These are phyloP conservation scores for Penicillium psychrofluorescens DNA, from an alignment of 495 filamentous ascomycete genomes.

Conservation along the genomic window DNA sequence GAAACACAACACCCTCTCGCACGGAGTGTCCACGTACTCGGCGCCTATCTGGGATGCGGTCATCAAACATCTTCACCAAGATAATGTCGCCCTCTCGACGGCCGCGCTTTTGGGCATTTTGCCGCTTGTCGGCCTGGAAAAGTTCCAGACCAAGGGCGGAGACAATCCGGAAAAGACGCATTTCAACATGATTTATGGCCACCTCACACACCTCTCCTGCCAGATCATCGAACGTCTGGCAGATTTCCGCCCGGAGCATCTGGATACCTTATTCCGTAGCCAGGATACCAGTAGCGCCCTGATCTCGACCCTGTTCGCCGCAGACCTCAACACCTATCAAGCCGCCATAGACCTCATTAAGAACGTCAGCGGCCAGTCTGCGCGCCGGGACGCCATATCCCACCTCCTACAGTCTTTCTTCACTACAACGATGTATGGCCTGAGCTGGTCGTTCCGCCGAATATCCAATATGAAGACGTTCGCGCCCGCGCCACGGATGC, in stretches of 20 bases:
- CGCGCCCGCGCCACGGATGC: slow-evolving; percentile 58
- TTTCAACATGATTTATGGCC: slow-evolving; percentile 68
- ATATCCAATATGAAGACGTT: slow-evolving; percentile 55
- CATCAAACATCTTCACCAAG: slow-evolving; percentile 56
- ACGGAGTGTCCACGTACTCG: slow-evolving; percentile 58
- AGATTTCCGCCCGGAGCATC: slow-evolving; percentile 59
- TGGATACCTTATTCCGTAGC: slow-evolving; percentile 57
- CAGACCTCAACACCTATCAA: slow-evolving; percentile 61
- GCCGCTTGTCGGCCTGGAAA: slow-evolving; percentile 63
- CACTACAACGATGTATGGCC: slow-evolving; percentile 49
- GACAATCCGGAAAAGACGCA: slow-evolving; percentile 47
- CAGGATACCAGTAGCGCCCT: slow-evolving; percentile 57
- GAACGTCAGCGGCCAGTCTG: slow-evolving; percentile 60
- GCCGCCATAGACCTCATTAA: slow-evolving; percentile 76
- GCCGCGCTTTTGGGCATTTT: slow-evolving; percentile 63
- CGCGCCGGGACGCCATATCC: slow-evolving; percentile 66
- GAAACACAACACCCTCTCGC: slow-evolving; percentile 51
- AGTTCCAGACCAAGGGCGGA: slow-evolving; percentile 49
- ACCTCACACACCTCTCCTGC: slow-evolving; percentile 61
- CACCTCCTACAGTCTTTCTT: slow-evolving; percentile 60
- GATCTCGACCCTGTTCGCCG: slow-evolving; percentile 61
- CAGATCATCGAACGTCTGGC: slow-evolving; percentile 68
- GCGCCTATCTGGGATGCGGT: slow-evolving; percentile 70
- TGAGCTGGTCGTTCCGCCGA: slow-evolving; percentile 52
- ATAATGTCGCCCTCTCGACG: slow-evolving; percentile 58